Base-by-base conservation (phyloP, 1,139 yeast genomes). In the Scheffersomyces parashehatae region DNA sequence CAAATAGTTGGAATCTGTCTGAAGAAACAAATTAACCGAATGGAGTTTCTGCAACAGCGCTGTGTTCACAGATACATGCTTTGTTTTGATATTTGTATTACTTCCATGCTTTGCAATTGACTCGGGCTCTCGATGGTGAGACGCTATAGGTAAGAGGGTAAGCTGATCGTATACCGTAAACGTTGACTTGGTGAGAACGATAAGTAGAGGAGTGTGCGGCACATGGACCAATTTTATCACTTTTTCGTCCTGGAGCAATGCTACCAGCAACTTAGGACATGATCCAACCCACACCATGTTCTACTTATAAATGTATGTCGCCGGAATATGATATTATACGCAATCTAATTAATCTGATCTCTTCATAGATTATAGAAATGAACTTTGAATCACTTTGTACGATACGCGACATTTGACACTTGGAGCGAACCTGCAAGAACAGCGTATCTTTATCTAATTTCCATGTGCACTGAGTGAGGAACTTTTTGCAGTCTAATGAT, bases 251-350 rank as follows among this genome's bases (percentile, higher is more conserved):
- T 58, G 53, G 14, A 65, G 54, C 35, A 57, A 43, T 11, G 73
- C 67, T 10, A 62, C 55, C 61, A 59, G 68, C n/a, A 58, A 43
- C 41, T 54, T 60, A 15, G 75, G 74, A 47, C 65, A 58, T 26
- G 68, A 56, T 46, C 68, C 67, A 36, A 73, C 57, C 73, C 74
- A 71, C 13, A 65, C 70, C 76, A 71, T 70, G 29, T 11, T 31
- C 26, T 20, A 20, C 7, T 20, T 20, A 20, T 4, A 8, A 20
- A 6, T 20, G 8, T 20, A 20, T 20, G 26, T 20, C 26, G 7
- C 7, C 8, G 26, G 26, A 20, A 20, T 20, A 20, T 20, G 26
- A 5, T 5, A 20, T 8, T 20, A 6, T 20, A 20, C 8, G 5
- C 26, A 20, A 6, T 20, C 26, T 13, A 20, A 20, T 6, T 20